A percentile compares a stretch with the other conserved stretches of the same genome.
phyloP scores from a whole-genome alignment of 2,329 filamentous ascomycete genomes.

The Exophiala dermatitidis region DNA sequence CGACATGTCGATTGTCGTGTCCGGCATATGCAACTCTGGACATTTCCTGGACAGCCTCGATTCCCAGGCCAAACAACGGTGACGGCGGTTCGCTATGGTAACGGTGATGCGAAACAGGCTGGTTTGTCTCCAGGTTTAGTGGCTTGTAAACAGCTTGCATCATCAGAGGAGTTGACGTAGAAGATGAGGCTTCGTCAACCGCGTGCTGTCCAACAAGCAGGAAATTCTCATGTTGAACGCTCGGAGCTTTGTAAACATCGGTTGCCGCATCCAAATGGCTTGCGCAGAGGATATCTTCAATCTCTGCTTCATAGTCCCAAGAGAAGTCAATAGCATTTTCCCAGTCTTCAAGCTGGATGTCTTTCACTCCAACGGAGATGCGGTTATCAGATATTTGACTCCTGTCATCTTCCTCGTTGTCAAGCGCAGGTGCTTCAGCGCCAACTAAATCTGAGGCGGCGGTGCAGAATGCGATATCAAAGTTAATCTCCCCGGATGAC shows the following conservation, averaged over 20 bases:
- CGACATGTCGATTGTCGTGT: background rate
- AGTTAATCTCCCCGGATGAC: slow-evolving; percentile 18
- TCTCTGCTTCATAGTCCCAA: slow-evolving; percentile 24
- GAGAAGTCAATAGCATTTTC: slow-evolving; percentile 27
- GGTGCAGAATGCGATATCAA: slow-evolving; percentile 6
- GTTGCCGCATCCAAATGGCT: background rate
- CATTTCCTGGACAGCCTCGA: slow-evolving; percentile 7
- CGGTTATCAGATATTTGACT: slow-evolving; percentile 6
- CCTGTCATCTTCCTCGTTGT: background rate
- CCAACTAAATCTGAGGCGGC: background rate
- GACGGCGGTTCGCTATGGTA: slow-evolving; percentile 10
- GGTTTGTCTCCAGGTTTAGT: background rate
- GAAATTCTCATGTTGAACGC: slow-evolving; percentile 9
- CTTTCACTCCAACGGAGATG: slow-evolving; percentile 17
- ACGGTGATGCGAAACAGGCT: background rate
- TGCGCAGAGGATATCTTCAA: slow-evolving; percentile 7
- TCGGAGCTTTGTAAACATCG: background rate
- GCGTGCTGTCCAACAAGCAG: slow-evolving; percentile 13
- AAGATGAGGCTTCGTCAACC: slow-evolving; percentile 15
- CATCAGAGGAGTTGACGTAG: slow-evolving; percentile 23
- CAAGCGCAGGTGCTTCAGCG: background rate
- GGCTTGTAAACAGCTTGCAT: slow-evolving; percentile 13
- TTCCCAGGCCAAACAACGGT: slow-evolving; percentile 19
- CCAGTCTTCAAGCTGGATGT: slow-evolving; percentile 24
- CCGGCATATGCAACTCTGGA: slow-evolving; percentile 2